Conservation (phyloP, 805 yeast genomes). For the Cyberlindnera misumaiensis region DNA sequence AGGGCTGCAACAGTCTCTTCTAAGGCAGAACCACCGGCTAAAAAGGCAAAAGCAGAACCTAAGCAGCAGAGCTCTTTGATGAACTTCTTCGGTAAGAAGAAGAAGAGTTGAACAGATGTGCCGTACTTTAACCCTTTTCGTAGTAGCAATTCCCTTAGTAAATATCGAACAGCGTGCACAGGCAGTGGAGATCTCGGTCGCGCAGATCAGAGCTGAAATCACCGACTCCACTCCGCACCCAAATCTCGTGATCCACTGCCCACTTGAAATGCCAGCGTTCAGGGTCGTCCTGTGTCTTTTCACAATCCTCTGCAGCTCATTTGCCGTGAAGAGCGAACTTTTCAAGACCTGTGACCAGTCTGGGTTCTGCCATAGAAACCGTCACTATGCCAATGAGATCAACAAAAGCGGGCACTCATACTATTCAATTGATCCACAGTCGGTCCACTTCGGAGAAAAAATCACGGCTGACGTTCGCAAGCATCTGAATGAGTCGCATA, state of each 20-base stretch:
- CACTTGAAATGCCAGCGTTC: too few species aligned
- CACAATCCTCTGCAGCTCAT: neutral
- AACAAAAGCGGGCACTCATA: constrained; percentile 26
- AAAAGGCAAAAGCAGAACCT: constrained; percentile 19
- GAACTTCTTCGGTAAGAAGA: constrained; percentile 41
- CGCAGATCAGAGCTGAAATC: neutral
- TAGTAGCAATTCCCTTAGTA: neutral
- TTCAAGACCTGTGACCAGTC: constrained; percentile 74
- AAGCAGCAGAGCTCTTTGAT: constrained; percentile 39
- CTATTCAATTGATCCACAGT: constrained; percentile 34
- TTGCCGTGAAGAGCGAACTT: constrained; percentile 54
- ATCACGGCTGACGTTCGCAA: constrained; percentile 45
- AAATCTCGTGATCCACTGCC: too few species aligned
- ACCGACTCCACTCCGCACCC: too few species aligned
- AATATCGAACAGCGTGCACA: too few species aligned
- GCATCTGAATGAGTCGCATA: constrained; percentile 30
- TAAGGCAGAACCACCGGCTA: constrained; percentile 3
- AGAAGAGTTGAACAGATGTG: neutral
- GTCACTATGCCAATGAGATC: constrained; percentile 47
- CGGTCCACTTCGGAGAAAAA: constrained; percentile 28
- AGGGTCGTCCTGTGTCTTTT: neutral
- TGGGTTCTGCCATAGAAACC: constrained; percentile 79
- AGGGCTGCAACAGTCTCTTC: constrained; percentile 5
- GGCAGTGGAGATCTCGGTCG: neutral
- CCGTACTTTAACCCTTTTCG: neutral